Evolutionary conservation across 495 filamentous ascomycete species (phyloP).

Genomic region (Penicillium cosmopolitanum): DNA sequence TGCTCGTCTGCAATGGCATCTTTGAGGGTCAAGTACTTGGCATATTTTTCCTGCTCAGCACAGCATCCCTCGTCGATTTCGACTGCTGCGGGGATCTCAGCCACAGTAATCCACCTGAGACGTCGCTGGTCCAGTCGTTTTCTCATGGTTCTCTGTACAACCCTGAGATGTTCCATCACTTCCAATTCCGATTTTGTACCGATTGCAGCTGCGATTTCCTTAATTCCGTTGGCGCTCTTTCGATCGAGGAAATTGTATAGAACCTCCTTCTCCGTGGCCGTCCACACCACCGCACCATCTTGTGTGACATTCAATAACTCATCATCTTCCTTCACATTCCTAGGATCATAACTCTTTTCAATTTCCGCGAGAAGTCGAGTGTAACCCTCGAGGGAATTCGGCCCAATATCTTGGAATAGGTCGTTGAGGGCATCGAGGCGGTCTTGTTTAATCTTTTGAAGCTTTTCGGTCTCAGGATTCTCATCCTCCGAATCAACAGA

Average conservation of each 20-base stretch:
- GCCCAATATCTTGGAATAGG: background rate
- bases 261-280: slow-evolving; percentile 63
- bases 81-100: slow-evolving; percentile 68
- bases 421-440: background rate
- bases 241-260: slow-evolving; percentile 68
- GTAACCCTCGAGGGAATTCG: background rate
- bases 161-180: slow-evolving; percentile 65
- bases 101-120: slow-evolving; percentile 29
- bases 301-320: slow-evolving; percentile 48
- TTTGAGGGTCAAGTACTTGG: slow-evolving; percentile 56
- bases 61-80: slow-evolving; percentile 72
- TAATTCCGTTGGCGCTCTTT: slow-evolving; percentile 62
- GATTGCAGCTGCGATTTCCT: slow-evolving; percentile 64
- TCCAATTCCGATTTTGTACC: slow-evolving; percentile 75
- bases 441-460: background rate
- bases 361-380: slow-evolving; percentile 32
- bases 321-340: slow-evolving; percentile 10
- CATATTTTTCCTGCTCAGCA: slow-evolving; percentile 67
- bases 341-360: slow-evolving; percentile 43
- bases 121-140: slow-evolving; percentile 19
- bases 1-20: slow-evolving; percentile 58
- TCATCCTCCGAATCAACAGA: background rate
- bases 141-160: slow-evolving; percentile 48
- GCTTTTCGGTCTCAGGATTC: background rate
- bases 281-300: slow-evolving; percentile 73